Evolutionary conservation across 2,329 filamentous ascomycete species (phyloP), one percentile per base, ranked within the genome.

Genomic region (Sodiomyces alkalinus): DNA sequence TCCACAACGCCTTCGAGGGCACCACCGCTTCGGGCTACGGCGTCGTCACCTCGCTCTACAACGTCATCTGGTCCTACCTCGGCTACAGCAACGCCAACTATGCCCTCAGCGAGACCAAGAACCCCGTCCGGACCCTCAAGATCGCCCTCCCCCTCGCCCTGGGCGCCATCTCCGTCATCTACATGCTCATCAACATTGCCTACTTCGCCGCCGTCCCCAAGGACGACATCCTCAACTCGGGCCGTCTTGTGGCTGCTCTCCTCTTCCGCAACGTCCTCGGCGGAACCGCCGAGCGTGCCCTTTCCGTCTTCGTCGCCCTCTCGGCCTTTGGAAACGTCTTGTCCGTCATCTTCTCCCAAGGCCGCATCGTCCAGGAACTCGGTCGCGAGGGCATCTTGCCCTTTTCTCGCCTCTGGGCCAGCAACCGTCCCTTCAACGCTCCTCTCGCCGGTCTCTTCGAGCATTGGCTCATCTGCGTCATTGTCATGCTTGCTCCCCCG

Each of bases 71-170:
- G 65, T 72, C 65, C 34, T 80, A 72, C 41, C 65, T 75, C 38
- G 74, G 74, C 15, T 76, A 74, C 56, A 68, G 60, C 52, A 78
- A 77, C 46, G 73, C 71, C 45, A 77, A 77, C 52, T 75, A 78
- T 41, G 69, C 62, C 25, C 55, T 74, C 18, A 67, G 62, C 42
- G 75, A 80, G 53, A 75, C 71, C 26, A 70, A 63, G 44, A 68
- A 77, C 47, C 74, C 74, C 0, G 63, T 73, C 5, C 59, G 60
- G 15, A 80, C 74, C 0, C 59, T 80, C 33, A 74, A 70, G 47
- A 63, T 71, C 26, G 73, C 74, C n/a, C 72, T 68, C 1, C 68
- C 74, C 2, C 41, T 71, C 7, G 74, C 70, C 26, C 58, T 80
- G 17, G 56, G 53, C 22, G 56, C 63, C 15, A 65, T 75, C 19